Percentiles rank a stretch among this genome's conserved stretches.
phyloP scores from a whole-genome alignment of 805 yeast species.

The Yarrowia phangngaensis region DNA sequence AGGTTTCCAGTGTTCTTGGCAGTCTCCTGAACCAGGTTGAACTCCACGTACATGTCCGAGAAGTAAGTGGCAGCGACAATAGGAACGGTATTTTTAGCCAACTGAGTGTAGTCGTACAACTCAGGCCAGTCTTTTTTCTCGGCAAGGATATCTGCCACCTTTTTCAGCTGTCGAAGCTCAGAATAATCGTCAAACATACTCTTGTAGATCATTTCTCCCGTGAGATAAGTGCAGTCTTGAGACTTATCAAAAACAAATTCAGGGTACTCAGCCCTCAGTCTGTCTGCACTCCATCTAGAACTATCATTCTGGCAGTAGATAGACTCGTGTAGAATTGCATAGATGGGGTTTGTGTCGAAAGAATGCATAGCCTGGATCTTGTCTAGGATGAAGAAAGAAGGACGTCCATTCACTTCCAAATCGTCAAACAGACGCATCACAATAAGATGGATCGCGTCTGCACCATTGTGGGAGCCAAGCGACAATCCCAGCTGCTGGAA shows the following conservation, averaged over 20 bases:
- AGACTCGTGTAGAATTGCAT: slow-evolving; percentile 57
- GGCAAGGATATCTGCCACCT: slow-evolving; percentile 41
- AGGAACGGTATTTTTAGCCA: slow-evolving; percentile 32
- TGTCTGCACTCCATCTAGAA: slow-evolving; percentile 51
- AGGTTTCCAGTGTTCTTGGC: slow-evolving; percentile 12
- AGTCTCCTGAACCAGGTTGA: slow-evolving; percentile 14
- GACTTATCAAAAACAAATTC: not conserved
- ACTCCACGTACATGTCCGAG: slow-evolving; percentile 28
- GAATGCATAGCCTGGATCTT: slow-evolving; percentile 40
- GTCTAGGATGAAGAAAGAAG: slow-evolving; percentile 43
- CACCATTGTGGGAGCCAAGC: slow-evolving; percentile 52
- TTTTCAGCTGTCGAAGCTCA: slow-evolving; percentile 43
- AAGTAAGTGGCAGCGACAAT: slow-evolving; percentile 31
- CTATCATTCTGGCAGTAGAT: slow-evolving; percentile 48
- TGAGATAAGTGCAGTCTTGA: slow-evolving; percentile 40
- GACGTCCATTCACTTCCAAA: slow-evolving; percentile 39
- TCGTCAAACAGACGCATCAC: slow-evolving; percentile 45
- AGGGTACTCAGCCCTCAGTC: slow-evolving; percentile 2
- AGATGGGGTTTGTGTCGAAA: slow-evolving; percentile 54
- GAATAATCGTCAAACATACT: slow-evolving; percentile 50
- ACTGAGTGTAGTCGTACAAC: slow-evolving; percentile 40
- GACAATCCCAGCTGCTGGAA: slow-evolving; percentile 52
- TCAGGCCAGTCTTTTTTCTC: slow-evolving; percentile 40
- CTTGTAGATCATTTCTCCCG: slow-evolving; percentile 55
- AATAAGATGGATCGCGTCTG: slow-evolving; percentile 47